A percentile compares a stretch with the other conserved stretches of the same genome.
These are phyloP conservation scores for Begonia fuchsioides DNA, from an alignment of 306 rosid species.

Conservation along the genomic window DNA sequence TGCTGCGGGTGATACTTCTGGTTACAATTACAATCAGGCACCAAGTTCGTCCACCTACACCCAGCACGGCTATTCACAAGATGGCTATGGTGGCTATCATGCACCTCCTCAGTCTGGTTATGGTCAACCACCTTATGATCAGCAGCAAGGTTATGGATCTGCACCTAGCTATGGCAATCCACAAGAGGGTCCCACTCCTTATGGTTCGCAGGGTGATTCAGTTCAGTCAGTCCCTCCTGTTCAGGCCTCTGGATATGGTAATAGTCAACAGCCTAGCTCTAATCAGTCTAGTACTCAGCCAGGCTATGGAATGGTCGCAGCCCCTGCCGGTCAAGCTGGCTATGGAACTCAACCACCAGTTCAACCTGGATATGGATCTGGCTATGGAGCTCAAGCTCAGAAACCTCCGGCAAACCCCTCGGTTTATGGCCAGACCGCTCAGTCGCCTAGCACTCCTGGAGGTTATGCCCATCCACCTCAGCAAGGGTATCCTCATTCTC, in stretches of 20 bases:
- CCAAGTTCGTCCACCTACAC: constrained; percentile 64
- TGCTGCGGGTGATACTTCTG: constrained; percentile 43
- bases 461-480: constrained; percentile 39
- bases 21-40: constrained; percentile 52
- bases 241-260: constrained; percentile 46
- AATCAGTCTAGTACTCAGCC: too few relatives aligned
- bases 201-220: constrained; percentile 61
- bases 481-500: constrained; percentile 55
- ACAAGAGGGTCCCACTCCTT: constrained; percentile 49
- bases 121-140: constrained; percentile 83
- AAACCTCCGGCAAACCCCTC: constrained; percentile 62
- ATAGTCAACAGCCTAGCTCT: constrained; percentile 65
- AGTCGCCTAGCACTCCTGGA: constrained; percentile 54
- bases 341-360: constrained; percentile 36
- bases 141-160: constrained; percentile 68
- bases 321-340: constrained; percentile 62
- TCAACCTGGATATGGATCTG: constrained; percentile 54
- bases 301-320: constrained; percentile 54
- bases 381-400: constrained; percentile 54
- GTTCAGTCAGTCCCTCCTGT: constrained; percentile 31
- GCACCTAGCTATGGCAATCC: constrained; percentile 30
- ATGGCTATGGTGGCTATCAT: constrained; percentile 72
- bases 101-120: constrained; percentile 87
- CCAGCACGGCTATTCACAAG: constrained; percentile 78
- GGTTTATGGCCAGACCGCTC: constrained; percentile 60